These are phyloP conservation scores for Yarrowia osloensis DNA, from an alignment of 805 yeast genomes.

Conservation along the genomic window DNA sequence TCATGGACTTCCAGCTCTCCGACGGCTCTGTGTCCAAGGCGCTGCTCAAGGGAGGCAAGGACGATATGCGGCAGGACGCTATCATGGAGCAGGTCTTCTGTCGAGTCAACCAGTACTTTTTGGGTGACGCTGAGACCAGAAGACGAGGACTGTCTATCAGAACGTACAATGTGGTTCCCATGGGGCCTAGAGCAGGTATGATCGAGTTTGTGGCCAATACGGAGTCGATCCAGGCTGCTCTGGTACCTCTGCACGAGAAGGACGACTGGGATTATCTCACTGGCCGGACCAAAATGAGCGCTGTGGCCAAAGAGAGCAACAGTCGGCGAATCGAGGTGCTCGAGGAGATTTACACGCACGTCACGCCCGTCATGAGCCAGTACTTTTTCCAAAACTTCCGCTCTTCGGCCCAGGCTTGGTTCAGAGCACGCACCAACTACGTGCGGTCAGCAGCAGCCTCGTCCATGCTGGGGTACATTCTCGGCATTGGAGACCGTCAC, in stretches of 20 bases:
- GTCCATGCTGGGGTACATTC: constrained; percentile 81
- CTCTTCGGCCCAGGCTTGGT: constrained; percentile 71
- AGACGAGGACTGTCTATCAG: constrained; percentile 63
- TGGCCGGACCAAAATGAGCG: constrained; percentile 41
- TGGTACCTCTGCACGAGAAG: constrained; percentile 61
- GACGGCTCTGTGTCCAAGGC: constrained; percentile 62
- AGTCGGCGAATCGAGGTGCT: constrained; percentile 43
- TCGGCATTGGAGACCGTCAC: constrained; percentile 96
- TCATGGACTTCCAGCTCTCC: constrained; percentile 55
- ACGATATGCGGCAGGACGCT: constrained; percentile 92
- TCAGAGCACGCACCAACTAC: constrained; percentile 60
- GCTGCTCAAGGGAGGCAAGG: constrained; percentile 81
- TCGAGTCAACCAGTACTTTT: constrained; percentile 72
- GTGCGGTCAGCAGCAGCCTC: constrained; percentile 78
- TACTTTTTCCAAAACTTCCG: constrained; percentile 70
- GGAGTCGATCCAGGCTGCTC: constrained; percentile 64
- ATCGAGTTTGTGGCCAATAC: constrained; percentile 88
- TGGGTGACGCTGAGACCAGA: constrained; percentile 56
- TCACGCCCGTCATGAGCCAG: constrained; percentile 66
- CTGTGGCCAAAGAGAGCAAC: constrained; percentile 47
- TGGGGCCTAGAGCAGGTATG: constrained; percentile 84
- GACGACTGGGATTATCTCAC: constrained; percentile 45
- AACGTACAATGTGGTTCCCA: constrained; percentile 86
- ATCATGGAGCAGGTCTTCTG: constrained; percentile 97
- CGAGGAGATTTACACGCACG: constrained; percentile 49